phyloP scores from a whole-genome alignment of 2,329 filamentous ascomycete genomes.

The Talaromyces sp. region DNA sequence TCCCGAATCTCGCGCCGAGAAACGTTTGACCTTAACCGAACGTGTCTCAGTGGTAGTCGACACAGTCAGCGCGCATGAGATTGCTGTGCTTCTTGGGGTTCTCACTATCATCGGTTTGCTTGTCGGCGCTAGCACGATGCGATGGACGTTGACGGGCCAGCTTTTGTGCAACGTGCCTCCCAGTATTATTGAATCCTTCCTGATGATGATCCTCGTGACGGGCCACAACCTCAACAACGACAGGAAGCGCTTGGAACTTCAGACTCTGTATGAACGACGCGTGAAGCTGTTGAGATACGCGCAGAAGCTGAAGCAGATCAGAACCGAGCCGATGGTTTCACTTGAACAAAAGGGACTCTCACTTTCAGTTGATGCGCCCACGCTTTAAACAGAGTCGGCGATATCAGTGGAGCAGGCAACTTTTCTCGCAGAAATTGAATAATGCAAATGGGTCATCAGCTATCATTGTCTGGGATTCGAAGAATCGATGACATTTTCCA shows the following conservation, averaged over 20 bases:
- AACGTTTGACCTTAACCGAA: conserved; percentile 3
- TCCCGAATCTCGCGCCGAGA: background rate
- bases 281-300: conserved; percentile 10
- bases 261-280: conserved; percentile 18
- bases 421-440: no score
- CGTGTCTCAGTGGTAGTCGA: conserved; percentile 19
- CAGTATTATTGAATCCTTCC: conserved; percentile 31
- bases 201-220: conserved; percentile 29
- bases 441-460: no score
- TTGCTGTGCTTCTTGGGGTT: conserved; percentile 21
- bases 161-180: conserved; percentile 31
- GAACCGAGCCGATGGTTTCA: no score
- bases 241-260: conserved; percentile 16
- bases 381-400: no score
- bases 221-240: conserved; percentile 26
- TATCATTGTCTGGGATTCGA: no score
- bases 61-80: conserved; percentile 22
- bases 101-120: conserved; percentile 24
- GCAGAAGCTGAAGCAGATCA: no score
- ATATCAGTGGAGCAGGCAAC: no score
- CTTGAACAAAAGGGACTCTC: no score
- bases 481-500: no score
- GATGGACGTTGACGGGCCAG: conserved; percentile 29
- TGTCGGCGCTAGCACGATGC: conserved; percentile 22
- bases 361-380: no score